Base-by-base conservation (phyloP, 2,329 filamentous ascomycete species). In the Leptodontidium sp. region DNA sequence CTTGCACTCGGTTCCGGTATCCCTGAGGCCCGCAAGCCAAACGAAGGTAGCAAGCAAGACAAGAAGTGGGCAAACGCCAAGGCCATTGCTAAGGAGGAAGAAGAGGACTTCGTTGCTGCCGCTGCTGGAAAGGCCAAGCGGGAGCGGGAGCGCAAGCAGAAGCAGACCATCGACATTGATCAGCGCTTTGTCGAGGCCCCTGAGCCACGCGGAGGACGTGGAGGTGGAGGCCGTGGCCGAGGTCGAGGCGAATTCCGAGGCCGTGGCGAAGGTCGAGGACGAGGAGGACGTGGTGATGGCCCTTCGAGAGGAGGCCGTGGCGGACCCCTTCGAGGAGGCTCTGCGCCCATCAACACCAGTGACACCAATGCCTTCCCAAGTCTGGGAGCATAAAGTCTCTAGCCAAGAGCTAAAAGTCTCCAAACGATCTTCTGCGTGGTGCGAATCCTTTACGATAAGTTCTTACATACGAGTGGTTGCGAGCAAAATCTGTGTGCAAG, bases 1-100 rank as follows among this genome's bases (percentile, higher is more conserved):
- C 83, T 88, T 74, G 87, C 88, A 74, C 88, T 95, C 69, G 86
- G 85, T 76, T 82, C 86, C 73, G 88, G 87, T 76, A 82, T 84
- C 76, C 87, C 90, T 77, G 88, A 93, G 78, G 87, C 93, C 79
- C 95, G 96, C 84, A 90, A 94, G 86, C 85, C 95, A 82, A 98
- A 98, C 86, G 94, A 98, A 86, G 94, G 94, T 79, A 88, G 86
- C 85, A 93, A 93, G 86, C 80, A 85, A 78, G 90, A 94, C 86
- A 95, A 96, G 89, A 96, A 98, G 88, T 97, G 94, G 93, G 92
- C 92, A 78, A 86, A 87, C 78, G 94, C 93, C 80, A 97, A 94
- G 86, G 79, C 86, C 68, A 84, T 92, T 67, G 80, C 83, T 79
- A 91, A 91, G 81, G 84, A 89, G 17, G 81, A 83, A 24, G 87